Percentiles rank a stretch among this genome's conserved stretches.
Conservation (phyloP, 1,139 yeast species). For the Yamadazyma kanchanaburiensis region DNA sequence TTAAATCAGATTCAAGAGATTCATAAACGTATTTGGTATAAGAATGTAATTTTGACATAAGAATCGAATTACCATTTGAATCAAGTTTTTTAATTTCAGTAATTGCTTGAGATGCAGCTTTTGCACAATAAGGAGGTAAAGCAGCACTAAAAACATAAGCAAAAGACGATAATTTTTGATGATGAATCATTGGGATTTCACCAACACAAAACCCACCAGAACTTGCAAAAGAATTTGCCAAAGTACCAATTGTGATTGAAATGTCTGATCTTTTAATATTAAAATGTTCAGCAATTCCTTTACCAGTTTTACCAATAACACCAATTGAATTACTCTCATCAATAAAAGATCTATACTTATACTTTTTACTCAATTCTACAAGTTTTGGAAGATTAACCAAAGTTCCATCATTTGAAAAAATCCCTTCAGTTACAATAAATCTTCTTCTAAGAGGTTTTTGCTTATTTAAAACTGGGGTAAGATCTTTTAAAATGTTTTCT, state of each 20-base stretch:
- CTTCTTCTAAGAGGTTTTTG: constrained; percentile 80
- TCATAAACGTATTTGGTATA: constrained; percentile 19
- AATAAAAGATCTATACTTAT: constrained; percentile 78
- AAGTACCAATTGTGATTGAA: constrained; percentile 83
- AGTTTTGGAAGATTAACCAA: constrained; percentile 68
- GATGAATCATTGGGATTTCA: constrained; percentile 76
- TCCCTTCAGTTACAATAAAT: constrained; percentile 86
- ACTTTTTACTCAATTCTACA: constrained; percentile 72
- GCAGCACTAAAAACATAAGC: constrained; percentile 96
- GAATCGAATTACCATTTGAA: constrained; percentile 27
- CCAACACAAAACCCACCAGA: constrained; percentile 97
- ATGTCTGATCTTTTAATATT: constrained; percentile 63
- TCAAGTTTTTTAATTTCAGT: constrained; percentile 34
- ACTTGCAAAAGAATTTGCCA: constrained; percentile 81
- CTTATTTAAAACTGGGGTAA: constrained; percentile 60
- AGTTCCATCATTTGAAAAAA: constrained; percentile 81
- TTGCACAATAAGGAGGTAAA: constrained; percentile 88
- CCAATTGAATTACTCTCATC: constrained; percentile 91
- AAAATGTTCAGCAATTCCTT: constrained; percentile 76
- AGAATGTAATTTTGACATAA: constrained; percentile 26
- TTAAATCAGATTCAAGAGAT: constrained; percentile 14
- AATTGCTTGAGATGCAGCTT: constrained; percentile 63
- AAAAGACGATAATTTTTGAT: constrained; percentile 84
- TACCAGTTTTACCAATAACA: constrained; percentile 78
- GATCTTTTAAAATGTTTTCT: constrained; percentile 60